These are phyloP conservation scores for Rhododendron williamsianum DNA, from an alignment of 148 eudicot genomes.

Conservation along the genomic window DNA sequence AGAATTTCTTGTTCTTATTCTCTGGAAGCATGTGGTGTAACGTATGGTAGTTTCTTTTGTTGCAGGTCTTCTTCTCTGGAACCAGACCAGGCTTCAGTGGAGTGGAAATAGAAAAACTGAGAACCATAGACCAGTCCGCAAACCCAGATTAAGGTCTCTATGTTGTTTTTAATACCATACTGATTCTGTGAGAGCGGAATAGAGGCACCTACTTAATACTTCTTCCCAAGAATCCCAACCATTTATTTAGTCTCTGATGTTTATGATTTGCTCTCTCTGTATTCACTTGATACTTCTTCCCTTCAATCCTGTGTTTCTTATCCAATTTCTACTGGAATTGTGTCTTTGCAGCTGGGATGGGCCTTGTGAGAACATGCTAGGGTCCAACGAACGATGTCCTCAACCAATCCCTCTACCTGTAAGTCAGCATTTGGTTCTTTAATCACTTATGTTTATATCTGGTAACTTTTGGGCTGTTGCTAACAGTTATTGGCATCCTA, in stretches of 20 bases:
- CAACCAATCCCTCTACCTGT: conserved; percentile 67
- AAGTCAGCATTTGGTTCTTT: conserved; percentile 19
- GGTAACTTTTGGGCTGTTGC: neutral
- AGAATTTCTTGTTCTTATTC: neutral
- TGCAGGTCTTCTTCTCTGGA: conserved; percentile 69
- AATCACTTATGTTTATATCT: neutral
- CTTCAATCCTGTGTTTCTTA: neutral
- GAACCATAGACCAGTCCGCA: conserved; percentile 22
- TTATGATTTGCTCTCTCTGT: neutral
- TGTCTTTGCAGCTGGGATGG: conserved; percentile 49
- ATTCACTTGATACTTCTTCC: neutral
- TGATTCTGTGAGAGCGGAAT: neutral
- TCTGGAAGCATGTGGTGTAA: neutral
- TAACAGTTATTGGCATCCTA: neutral
- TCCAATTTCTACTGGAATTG: neutral
- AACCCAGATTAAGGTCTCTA: conserved; percentile 52
- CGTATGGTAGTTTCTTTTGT: neutral
- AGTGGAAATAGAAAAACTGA: conserved; percentile 33
- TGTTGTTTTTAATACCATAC: neutral
- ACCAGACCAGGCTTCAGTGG: conserved; percentile 73
- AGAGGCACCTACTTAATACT: neutral
- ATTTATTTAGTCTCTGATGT: neutral
- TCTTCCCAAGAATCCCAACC: neutral
- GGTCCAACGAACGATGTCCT: conserved; percentile 41
- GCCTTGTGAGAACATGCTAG: conserved; percentile 55